phyloP scores from a whole-genome alignment of 2,329 filamentous ascomycete genomes.

The Trichoderma endophyticum region DNA sequence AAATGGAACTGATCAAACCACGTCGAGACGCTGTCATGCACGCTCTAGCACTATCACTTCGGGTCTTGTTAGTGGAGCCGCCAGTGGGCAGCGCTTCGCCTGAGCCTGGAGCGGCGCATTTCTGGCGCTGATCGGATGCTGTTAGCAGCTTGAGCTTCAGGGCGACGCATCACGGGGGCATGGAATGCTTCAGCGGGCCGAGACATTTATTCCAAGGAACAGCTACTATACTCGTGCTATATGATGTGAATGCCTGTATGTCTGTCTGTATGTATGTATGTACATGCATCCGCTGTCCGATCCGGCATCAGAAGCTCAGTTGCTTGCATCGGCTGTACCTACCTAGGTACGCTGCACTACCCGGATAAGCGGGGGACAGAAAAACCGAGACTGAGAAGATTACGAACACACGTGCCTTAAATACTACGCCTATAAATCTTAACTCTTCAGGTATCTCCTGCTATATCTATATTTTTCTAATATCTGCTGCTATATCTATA shows the following conservation, averaged over 20 bases:
- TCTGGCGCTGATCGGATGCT: slow-evolving; percentile 3
- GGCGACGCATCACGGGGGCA: neutral
- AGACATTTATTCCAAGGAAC: neutral
- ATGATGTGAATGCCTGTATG: neutral
- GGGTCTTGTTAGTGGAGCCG: slow-evolving; percentile 6
- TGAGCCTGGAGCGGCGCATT: neutral
- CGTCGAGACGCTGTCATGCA: slow-evolving; percentile 15
- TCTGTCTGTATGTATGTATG: neutral
- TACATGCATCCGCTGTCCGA: neutral
- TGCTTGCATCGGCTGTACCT: neutral
- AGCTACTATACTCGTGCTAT: neutral
- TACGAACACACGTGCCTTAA: too few species aligned
- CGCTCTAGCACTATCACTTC: slow-evolving; percentile 1
- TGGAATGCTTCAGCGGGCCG: neutral
- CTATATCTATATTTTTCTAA: too few species aligned
- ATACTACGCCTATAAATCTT: too few species aligned
- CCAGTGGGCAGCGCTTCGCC: neutral
- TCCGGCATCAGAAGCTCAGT: neutral
- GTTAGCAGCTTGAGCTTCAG: neutral
- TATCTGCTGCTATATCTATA: too few species aligned
- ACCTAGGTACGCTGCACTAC: neutral
- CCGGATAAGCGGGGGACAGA: too few species aligned
- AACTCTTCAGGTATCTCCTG: too few species aligned
- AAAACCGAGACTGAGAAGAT: too few species aligned
- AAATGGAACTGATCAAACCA: neutral